Evolutionary conservation across 2,329 filamentous ascomycete species (phyloP), one percentile per base, ranked within the genome.

Genomic region (Aureobasidium sp.): DNA sequence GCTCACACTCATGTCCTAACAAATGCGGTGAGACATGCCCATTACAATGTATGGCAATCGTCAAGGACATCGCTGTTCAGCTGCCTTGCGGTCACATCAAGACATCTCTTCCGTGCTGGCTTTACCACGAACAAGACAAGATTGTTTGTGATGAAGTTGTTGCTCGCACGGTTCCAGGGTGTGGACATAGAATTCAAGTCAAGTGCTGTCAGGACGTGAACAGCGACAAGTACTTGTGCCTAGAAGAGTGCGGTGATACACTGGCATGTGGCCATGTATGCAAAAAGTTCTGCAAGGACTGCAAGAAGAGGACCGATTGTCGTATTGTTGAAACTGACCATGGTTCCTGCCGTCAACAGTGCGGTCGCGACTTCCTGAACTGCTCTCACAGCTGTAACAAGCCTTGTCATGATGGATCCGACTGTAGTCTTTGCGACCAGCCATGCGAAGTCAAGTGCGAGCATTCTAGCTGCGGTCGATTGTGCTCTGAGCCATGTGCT

Each of bases 201-300:
- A 65, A 69, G 6, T 90, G 87, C 66, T 67, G 72, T 21, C 47
- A 71, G 3, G 75, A 86, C 55, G 77, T 85, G 8, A 63, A 66
- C 0, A 48, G 63, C 0, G 30, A 68, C 0, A 29, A 51, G 0
- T 87, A 80, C 67, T 63, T 45, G 1, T 91, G 87, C 67, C 60
- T 49, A 0, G 72, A 70, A 1, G 55, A 64, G 1, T 90, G 87
- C 65, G 74, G 70, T 1, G 64, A 65, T 0, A 45, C 68, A 0
- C 74, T 84, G 0, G 34, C 70, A 0, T 90, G 87, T 66, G 85
- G 87, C 0, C 86, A 89, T 67, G 61, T 61, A 0, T 89, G 86
- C 69, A 74, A 67, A 5, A 74, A 72, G 2, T 44, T 37, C 8
- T 89, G 86, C 67, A 70, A 63, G 7, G 59, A 64, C 0, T 90